Base-by-base conservation (phyloP, 352 stramenopile species). In the Phytophthora chlamydospora region DNA sequence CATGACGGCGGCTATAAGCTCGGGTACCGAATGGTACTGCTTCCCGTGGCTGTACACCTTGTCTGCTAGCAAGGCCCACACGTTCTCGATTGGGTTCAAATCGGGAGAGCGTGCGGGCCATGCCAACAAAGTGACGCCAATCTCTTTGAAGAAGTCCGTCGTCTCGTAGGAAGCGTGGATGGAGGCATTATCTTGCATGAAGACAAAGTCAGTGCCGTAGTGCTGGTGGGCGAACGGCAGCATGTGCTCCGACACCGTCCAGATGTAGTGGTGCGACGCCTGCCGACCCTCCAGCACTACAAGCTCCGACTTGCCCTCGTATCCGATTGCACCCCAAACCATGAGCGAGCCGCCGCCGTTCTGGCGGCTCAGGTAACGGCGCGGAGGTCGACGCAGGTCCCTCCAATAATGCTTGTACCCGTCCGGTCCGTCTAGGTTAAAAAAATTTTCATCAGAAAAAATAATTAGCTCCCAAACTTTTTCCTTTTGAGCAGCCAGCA, bases 351-450 rank as follows among this genome's bases (percentile, higher is more conserved):
- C 21, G 10, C 46, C 46, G 6, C 46, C 56, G 14, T 50, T 57
- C 17, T 64, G 56, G 3, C 50, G 43, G 48, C 6, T 53, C 63
- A 50, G 60, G 55, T 12, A 43, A 29, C 27, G 43, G 8, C 43
- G 27, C 24, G 43, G 29, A 50, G 29, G 43, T 16, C 43, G 24
- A 31, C 43, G 27, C 29, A 50, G 27, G n/a, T 50, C 43, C 7
- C 27, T 19, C 43, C 43, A 50, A 10, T 50, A 50, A 12, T 29
- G 13, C 27, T 56, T 56, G 48, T 39, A 50, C 0, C 57, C 58
- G 6, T 68, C 57, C 9, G 46, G 57, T 3, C 63, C 56, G 24
- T 71, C 54, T 10, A 71, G 43, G 35, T 71, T 71, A 32, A 69
- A 63, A 32, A 58, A 39, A 2, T 68, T 35, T 70, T 71, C 33